Percentiles rank a stretch among this genome's conserved stretches.
Conservation (phyloP, 2,329 filamentous ascomycete species). For the Lasiodiplodia sp. region DNA sequence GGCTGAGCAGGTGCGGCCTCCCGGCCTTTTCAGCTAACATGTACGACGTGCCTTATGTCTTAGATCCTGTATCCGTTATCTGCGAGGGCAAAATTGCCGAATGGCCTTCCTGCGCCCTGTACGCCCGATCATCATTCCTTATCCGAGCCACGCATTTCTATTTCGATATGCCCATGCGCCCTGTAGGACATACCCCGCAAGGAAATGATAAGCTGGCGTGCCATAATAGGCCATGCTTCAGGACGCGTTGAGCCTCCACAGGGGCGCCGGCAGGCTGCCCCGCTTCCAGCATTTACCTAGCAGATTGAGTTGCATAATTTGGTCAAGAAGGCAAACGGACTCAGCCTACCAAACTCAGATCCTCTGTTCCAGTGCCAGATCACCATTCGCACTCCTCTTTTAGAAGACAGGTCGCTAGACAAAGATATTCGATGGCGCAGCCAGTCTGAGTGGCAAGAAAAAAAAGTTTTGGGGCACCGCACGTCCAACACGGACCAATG, state of each 20-base stretch:
- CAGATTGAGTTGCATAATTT: background rate
- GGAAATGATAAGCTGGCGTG: background rate
- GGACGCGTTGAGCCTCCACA: background rate
- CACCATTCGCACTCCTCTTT: background rate
- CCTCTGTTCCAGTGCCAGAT: slow-evolving; percentile 13
- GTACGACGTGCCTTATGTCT: slow-evolving; percentile 9
- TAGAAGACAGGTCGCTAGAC: slow-evolving; percentile 1
- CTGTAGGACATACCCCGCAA: slow-evolving; percentile 4
- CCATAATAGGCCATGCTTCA: background rate
- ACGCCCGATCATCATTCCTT: background rate
- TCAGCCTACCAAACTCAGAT: slow-evolving; percentile 1
- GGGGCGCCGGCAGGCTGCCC: slow-evolving; percentile 8
- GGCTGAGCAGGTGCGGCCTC: slow-evolving; percentile 5
- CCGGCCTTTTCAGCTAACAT: background rate
- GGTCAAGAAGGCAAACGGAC: slow-evolving; percentile 1
- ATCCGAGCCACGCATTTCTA: slow-evolving; percentile 8
- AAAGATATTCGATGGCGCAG: slow-evolving; percentile 1
- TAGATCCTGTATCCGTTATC: slow-evolving; percentile 10
- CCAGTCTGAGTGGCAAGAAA: slow-evolving; percentile 17
- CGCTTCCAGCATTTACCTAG: background rate
- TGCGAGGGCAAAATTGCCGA: slow-evolving; percentile 3
- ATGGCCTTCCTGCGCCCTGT: slow-evolving; percentile 4
- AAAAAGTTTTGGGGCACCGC: background rate
- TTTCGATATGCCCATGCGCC: slow-evolving; percentile 9
- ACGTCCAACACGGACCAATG: background rate